Base-by-base conservation (phyloP, 352 stramenopile genomes). In the Globisporangium paddicum region DNA sequence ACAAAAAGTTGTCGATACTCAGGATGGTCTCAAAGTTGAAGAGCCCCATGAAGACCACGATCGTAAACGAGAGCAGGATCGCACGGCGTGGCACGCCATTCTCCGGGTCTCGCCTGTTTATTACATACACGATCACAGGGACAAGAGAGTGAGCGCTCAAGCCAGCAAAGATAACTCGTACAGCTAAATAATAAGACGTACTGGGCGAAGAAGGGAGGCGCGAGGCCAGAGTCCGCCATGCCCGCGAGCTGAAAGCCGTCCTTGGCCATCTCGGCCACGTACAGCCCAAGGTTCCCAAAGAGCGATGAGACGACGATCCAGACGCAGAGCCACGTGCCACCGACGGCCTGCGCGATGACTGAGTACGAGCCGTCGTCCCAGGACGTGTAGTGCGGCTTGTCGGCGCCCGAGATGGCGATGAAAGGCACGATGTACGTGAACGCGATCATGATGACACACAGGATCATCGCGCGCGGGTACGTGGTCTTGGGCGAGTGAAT, bases 1-100 rank as follows among this genome's bases (percentile, higher is more conserved):
- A 90, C 18, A 90, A 54, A 48, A 94, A 89, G 64, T 94, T 94
- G 60, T 90, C 81, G 25, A 94, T 77, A 28, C 77, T 82, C 54
- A 92, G 65, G 50, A 93, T 94, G 41, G 78, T 83, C 60, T 87
- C 75, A 47, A 94, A 94, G 51, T 92, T 82, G 23, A 94, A 88
- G 28, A 89, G 64, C 0, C 80, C 79, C 75, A 92, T 87, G 58
- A 82, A 79, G 5, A 87, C 73, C 37, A 94, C 92, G 55, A 94
- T 87, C 53, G 68, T 72, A 37, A 91, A 88, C 46, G 82, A 84
- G 38, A 92, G 59, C 30, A 88, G 42, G 48, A 94, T 92, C 8
- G 82, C 77, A 30, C 81, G 78, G 16, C 75, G 71, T 3, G 83
- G 83, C 16, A 87, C 74, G 13, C 82, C 83, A n/a, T 76, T 86